Evolutionary conservation across 768 basidiomycete genomes (phyloP), one percentile per base, ranked within the genome.

Genomic region (Hypholoma fasciculare): DNA sequence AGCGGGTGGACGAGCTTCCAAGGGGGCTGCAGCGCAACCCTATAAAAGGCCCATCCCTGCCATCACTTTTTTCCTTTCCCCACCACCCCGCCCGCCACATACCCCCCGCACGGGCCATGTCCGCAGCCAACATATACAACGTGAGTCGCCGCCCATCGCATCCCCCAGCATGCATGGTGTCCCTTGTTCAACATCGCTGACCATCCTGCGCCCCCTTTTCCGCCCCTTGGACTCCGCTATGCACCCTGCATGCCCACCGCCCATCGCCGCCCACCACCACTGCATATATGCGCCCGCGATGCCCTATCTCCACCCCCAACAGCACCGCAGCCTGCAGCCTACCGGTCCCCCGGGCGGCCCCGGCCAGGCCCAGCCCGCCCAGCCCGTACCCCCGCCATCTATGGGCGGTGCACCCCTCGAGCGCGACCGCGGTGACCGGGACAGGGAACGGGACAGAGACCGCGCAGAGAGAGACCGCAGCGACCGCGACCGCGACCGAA

Each of bases 241-340:
- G 23, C 23, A 23, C 23, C 2, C 23, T 23, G 23, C 23, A 23
- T 23, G 23, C 23, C 23, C 23, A 23, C 23, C 23, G 23, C 23
- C 23, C 23, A 23, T 23, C 23, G 44, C 14, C 27, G 14, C 34
- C 30, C 20, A 17, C 19, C 17, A 13, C 49, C 23, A 16, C 20
- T 13, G 16, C 23, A n/a, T 19, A 50, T 46, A 13, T 19, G 49
- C 46, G 36, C 47, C n/a, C 53, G 36, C 50, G 37, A 57, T 65
- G 64, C 57, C 60, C 53, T 63, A 57, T 56, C 58, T 57, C 13
- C 54, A 58, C 47, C 14, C 55, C 53, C 64, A 62, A 53, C 72
- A 85, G 83, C 83, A 85, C 60, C 75, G 83, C 63, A 78, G 76
- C 60, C 78, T 85, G 40, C 83, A 84, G 67, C 84, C 83, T 1